phyloP scores from a whole-genome alignment of 1,139 yeast species.

The Meyerozyma smithsonii region DNA sequence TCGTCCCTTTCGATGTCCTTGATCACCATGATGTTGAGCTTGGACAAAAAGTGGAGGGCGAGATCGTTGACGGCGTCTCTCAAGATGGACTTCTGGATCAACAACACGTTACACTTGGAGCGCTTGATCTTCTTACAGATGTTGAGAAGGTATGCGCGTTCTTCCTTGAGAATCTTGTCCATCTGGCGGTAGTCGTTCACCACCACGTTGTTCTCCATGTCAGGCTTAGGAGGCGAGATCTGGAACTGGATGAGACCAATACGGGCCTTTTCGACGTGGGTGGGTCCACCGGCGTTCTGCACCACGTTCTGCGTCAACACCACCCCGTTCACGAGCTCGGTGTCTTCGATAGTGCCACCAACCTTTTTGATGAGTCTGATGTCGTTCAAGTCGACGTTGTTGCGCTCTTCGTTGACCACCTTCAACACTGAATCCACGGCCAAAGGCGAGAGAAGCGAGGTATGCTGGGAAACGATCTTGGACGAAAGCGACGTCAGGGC shows the following conservation, averaged over 20 bases:
- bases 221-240: constrained; percentile 98
- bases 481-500: constrained; percentile 92
- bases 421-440: constrained; percentile 91
- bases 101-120: constrained; percentile 90
- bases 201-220: constrained; percentile 95
- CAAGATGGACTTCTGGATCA: constrained; percentile 90
- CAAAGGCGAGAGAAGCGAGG: constrained; percentile 80
- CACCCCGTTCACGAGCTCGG: constrained; percentile 88
- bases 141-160: constrained; percentile 88
- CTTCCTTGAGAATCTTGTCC: constrained; percentile 98
- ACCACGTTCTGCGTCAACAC: constrained; percentile 87
- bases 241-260: constrained; percentile 94
- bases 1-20: constrained; percentile 97
- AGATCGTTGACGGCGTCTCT: constrained; percentile 97
- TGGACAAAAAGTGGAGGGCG: constrained; percentile 90
- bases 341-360: constrained; percentile 97
- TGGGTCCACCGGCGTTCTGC: constrained; percentile 94
- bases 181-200: constrained; percentile 97
- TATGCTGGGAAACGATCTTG: constrained; percentile 91
- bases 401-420: constrained; percentile 50
- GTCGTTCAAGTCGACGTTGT: constrained; percentile 80
- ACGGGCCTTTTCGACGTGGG: constrained; percentile 87
- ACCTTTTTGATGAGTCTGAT: constrained; percentile 87
- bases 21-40: constrained; percentile 87
- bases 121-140: constrained; percentile 95